Evolutionary conservation across 2,329 filamentous ascomycete species (phyloP).

Genomic region (Cladophialophora yegresii): DNA sequence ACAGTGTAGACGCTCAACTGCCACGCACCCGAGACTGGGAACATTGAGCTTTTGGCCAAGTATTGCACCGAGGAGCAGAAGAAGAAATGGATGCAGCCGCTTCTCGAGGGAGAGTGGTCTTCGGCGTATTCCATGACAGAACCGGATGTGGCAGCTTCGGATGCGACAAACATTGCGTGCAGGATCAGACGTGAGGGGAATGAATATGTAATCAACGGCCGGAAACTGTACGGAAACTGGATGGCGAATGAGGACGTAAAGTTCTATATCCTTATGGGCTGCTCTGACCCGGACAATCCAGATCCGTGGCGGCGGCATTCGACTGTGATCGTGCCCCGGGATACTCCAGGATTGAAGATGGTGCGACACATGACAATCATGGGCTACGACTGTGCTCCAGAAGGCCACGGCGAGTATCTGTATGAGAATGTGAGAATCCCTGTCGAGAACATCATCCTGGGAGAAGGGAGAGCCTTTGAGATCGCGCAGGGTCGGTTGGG

Average conservation of each 20-base stretch:
- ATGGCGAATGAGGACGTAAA: conserved; percentile 45
- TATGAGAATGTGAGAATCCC: conserved; percentile 82
- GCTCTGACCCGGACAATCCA: conserved; percentile 69
- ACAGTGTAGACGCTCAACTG: conserved; percentile 66
- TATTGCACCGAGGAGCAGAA: conserved; percentile 60
- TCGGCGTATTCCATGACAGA: conserved; percentile 85
- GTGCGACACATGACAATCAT: conserved; percentile 83
- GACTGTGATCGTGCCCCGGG: conserved; percentile 74
- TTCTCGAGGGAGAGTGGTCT: conserved; percentile 73
- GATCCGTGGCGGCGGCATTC: conserved; percentile 80
- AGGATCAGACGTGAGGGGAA: conserved; percentile 71
- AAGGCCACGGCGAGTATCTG: conserved; percentile 80
- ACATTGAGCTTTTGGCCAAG: conserved; percentile 83
- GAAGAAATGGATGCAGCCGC: conserved; percentile 69
- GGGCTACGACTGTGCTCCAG: conserved; percentile 77
- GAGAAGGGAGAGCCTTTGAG: conserved; percentile 83
- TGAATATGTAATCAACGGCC: conserved; percentile 77
- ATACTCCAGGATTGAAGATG: conserved; percentile 76
- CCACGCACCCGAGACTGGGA: conserved; percentile 78
- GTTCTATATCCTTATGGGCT: conserved; percentile 87
- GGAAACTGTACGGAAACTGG: conserved; percentile 39
- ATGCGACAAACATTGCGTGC: conserved; percentile 81
- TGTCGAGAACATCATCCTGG: conserved; percentile 67
- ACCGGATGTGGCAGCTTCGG: conserved; percentile 73
- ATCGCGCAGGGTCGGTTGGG: conserved; percentile 89